These are phyloP conservation scores for Guyanaporus albipodus DNA, from an alignment of 768 basidiomycete genomes.

Conservation along the genomic window DNA sequence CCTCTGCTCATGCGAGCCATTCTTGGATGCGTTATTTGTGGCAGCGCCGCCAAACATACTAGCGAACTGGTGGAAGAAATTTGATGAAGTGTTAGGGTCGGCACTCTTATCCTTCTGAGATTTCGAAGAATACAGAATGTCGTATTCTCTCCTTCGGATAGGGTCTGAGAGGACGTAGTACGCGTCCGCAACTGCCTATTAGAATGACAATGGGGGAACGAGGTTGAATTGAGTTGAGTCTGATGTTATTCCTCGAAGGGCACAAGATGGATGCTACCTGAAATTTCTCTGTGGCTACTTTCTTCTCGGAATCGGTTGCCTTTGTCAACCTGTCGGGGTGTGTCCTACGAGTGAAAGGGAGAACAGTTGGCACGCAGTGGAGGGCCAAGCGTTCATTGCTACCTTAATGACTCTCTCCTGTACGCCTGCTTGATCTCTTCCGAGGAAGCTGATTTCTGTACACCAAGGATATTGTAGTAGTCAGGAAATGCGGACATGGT, in stretches of 20 bases:
- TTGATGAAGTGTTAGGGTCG: slow-evolving; percentile 63
- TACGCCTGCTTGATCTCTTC: slow-evolving; percentile 78
- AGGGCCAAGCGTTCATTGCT: not conserved
- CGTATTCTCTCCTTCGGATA: slow-evolving; percentile 68
- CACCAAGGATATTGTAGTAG: slow-evolving; percentile 64
- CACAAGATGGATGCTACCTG: slow-evolving; percentile 47
- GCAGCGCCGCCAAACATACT: slow-evolving; percentile 56
- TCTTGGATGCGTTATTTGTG: slow-evolving; percentile 26
- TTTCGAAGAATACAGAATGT: slow-evolving; percentile 57
- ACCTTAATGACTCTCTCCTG: slow-evolving; percentile 77
- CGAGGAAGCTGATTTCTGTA: slow-evolving; percentile 53
- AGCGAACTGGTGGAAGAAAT: slow-evolving; percentile 76
- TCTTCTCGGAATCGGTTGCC: slow-evolving; percentile 66
- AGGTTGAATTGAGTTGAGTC: not conserved
- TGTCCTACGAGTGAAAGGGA: slow-evolving; percentile 52
- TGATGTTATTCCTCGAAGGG: not conserved
- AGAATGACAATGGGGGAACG: not conserved
- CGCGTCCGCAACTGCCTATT: slow-evolving; percentile 79
- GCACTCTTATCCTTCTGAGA: slow-evolving; percentile 46
- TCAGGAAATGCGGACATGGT: slow-evolving; percentile 76
- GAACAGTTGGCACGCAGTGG: slow-evolving; percentile 11
- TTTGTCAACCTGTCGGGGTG: slow-evolving; percentile 83
- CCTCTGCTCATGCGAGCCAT: slow-evolving; percentile 38
- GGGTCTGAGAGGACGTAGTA: slow-evolving; percentile 90
- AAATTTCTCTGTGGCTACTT: slow-evolving; percentile 76